Evolutionary conservation across 257 asterid species (phyloP).

Genomic region (Nicotiana benthamiana): DNA sequence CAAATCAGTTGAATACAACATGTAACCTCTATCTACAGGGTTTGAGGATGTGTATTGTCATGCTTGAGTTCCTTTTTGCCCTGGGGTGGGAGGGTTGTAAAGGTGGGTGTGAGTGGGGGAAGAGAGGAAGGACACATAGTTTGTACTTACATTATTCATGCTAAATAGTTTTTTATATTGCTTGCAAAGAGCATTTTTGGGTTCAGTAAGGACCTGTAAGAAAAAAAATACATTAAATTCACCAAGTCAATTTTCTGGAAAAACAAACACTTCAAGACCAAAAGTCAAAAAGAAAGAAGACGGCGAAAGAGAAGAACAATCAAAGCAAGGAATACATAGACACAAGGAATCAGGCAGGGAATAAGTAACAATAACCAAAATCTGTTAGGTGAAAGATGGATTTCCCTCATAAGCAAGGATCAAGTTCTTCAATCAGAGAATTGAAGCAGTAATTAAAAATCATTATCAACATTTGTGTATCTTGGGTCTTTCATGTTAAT

Average conservation of each 20-base stretch:
- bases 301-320: not conserved
- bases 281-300: conserved; percentile 3
- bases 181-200: conserved; percentile 87
- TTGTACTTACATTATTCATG: conserved; percentile 70
- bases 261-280: not conserved
- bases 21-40: not conserved
- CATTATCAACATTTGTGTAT: not conserved
- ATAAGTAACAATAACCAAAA: not conserved
- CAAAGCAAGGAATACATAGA: not conserved
- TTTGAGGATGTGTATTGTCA: not conserved
- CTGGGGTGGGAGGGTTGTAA: not conserved
- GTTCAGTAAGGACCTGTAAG: conserved; percentile 68
- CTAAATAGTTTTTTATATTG: conserved; percentile 79
- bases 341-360: not conserved
- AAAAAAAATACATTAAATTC: not conserved
- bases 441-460: not conserved
- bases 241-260: conserved; percentile 2
- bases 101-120: not conserved
- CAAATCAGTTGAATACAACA: not conserved
- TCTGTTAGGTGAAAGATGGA: too few relatives aligned
- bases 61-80: not conserved
- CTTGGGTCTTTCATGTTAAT: not conserved
- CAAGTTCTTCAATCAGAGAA: not conserved
- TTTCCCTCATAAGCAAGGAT: not conserved
- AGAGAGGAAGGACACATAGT: not conserved